These are phyloP conservation scores for Boletus rubroflammeus DNA, from an alignment of 768 basidiomycete species.

Conservation along the genomic window DNA sequence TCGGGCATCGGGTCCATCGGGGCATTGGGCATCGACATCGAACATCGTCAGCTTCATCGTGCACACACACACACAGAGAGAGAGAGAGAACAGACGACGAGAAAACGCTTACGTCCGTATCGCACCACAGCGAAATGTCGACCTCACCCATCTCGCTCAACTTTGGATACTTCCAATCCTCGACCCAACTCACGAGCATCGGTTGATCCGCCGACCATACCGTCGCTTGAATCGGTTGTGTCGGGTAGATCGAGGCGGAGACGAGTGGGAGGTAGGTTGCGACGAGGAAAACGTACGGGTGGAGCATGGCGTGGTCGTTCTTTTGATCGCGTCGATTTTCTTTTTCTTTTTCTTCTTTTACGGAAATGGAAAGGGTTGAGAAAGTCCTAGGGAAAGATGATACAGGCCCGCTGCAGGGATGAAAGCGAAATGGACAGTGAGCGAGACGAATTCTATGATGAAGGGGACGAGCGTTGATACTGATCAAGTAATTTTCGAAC, in stretches of 20 bases:
- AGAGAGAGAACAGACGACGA: no score
- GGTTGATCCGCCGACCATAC: slow-evolving; percentile 43
- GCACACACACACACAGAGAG: neutral
- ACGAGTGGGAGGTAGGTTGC: slow-evolving; percentile 11
- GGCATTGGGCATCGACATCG: neutral
- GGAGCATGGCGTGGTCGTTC: slow-evolving; percentile 5
- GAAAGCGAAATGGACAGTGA: neutral
- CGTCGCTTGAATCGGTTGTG: slow-evolving; percentile 44
- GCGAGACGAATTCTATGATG: slow-evolving; percentile 1
- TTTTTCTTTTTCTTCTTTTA: neutral
- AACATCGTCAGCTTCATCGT: slow-evolving; percentile 1
- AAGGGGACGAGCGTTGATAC: neutral
- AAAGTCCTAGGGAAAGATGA: neutral
- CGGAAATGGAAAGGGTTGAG: neutral
- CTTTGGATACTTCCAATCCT: slow-evolving; percentile 41
- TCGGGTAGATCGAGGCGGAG: slow-evolving; percentile 46
- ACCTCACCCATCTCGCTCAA: slow-evolving; percentile 41
- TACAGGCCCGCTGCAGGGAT: slow-evolving; percentile 31
- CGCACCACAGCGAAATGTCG: slow-evolving; percentile 44
- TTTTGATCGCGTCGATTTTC: neutral
- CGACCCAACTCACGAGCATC: slow-evolving; percentile 46
- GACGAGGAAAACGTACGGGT: neutral
- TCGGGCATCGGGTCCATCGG: neutral
- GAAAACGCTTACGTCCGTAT: slow-evolving; percentile 35
- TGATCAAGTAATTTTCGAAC: neutral